Base-by-base conservation (phyloP, 129 eudicot genomes). In the Flaveria ramosissima region DNA sequence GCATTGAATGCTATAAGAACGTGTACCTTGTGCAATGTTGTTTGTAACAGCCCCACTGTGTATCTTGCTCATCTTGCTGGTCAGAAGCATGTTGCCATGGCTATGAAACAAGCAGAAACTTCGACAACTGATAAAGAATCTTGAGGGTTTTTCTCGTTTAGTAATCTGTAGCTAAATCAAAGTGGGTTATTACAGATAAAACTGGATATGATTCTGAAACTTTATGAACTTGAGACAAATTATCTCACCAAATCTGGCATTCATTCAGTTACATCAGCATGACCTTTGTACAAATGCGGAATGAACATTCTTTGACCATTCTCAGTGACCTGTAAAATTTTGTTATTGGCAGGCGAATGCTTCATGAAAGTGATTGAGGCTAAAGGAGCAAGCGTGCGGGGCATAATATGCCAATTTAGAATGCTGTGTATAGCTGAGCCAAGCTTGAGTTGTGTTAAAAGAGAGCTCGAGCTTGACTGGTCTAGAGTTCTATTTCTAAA, bases 21-120 rank as follows among this genome's bases (percentile, higher is more conserved):
- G 11, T 86, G 90, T 70, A 71, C 65, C 11, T 26, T 83, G 76
- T 86, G 87, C 85, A 83, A 77, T 73, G 87, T 86, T 78, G 90
- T 86, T 60, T 86, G 90, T 51, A 83, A 81, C 57, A 83, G 85
- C 59, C 81, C 82, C 19, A 3, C 56, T 0, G 82, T 77, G 70
- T 86, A 52, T 72, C 39, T 7, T 9, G 46, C 81, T 47, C 90
- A 86, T 77, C 83, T 86, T 63, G 81, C 77, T 50, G 90, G 87
- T 15, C 81, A 77, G 67, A 86, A 81, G 77, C 90, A 86, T 80
- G 76, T 46, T 83, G 78, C 83, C 6, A 77, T 86, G 90, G 73
- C 47, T 69, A 51, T 69, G 74, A 77, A 85, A 69, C 80, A 72
- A 16, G 71, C 75, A 2, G 70, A 78, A 64, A 68, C 66, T 46